A percentile compares a stretch with the other conserved stretches of the same genome.
phyloP scores from a whole-genome alignment of 1,284 basidiomycete genomes.

The Rugosomyces carneus region DNA sequence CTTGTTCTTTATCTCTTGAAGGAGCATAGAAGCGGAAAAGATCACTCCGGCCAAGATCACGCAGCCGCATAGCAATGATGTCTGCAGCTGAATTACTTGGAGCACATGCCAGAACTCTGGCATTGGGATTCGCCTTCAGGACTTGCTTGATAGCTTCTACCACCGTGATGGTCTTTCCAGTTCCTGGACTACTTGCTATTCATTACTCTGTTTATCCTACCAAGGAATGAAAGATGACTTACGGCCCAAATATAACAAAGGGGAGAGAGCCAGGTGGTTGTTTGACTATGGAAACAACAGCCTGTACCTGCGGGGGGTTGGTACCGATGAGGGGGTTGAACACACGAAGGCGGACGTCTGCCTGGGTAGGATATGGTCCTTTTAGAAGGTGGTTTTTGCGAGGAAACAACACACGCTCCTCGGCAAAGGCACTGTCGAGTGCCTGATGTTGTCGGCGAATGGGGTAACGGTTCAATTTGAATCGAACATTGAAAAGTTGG shows the following conservation, averaged over 20 bases:
- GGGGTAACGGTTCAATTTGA: constrained; percentile 49
- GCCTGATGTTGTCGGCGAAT: constrained; percentile 54
- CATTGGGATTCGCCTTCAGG: constrained; percentile 32
- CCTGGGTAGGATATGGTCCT: constrained; percentile 9
- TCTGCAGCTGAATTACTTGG: constrained; percentile 60
- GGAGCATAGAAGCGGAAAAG: constrained; percentile 64
- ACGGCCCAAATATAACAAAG: constrained; percentile 66
- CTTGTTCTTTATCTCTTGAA: constrained; percentile 39
- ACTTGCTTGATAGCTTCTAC: constrained; percentile 62
- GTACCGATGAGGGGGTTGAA: constrained; percentile 40
- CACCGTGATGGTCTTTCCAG: constrained; percentile 64
- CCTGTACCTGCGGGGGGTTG: constrained; percentile 49
- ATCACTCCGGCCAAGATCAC: constrained; percentile 27
- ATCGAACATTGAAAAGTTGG: constrained; percentile 41
- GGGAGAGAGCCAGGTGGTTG: constrained; percentile 42
- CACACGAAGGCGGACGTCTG: constrained; percentile 16
- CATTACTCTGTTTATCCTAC: neutral
- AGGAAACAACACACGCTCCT: constrained; percentile 41
- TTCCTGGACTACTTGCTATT: constrained; percentile 26
- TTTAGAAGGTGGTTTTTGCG: constrained; percentile 21
- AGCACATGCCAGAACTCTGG: constrained; percentile 56
- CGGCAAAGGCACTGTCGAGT: constrained; percentile 35
- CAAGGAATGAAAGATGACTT: constrained; percentile 25
- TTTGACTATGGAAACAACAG: constrained; percentile 45
- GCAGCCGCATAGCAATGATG: constrained; percentile 51